A percentile compares a stretch with the other conserved stretches of the same genome.
These are phyloP conservation scores for Ceratobasidium sp. DNA, from an alignment of 1,284 basidiomycete species.

Conservation along the genomic window DNA sequence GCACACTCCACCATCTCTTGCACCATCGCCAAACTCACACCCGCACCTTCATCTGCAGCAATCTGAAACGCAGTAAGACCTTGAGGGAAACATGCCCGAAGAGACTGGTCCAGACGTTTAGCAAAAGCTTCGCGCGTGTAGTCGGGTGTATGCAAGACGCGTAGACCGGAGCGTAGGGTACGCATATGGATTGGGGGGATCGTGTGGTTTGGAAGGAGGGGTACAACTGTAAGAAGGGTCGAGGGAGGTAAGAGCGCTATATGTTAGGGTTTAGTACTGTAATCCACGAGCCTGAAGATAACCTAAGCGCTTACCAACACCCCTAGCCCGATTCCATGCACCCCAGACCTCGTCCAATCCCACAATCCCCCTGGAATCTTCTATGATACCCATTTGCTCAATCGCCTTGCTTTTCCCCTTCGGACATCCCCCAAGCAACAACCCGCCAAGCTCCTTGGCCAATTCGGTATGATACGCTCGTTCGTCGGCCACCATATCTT, in stretches of 20 bases:
- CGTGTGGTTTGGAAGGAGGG: conserved; percentile 77
- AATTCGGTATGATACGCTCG: conserved; percentile 84
- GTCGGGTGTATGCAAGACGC: conserved; percentile 86
- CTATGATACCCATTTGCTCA: conserved; percentile 70
- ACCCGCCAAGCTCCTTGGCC: conserved; percentile 83
- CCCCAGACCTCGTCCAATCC: conserved; percentile 97
- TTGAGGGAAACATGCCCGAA: conserved; percentile 66
- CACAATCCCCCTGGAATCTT: conserved; percentile 76
- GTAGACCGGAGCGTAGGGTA: conserved; percentile 79
- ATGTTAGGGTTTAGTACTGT: conserved; percentile 15
- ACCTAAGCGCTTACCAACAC: conserved; percentile 77
- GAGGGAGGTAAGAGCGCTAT: conserved; percentile 89
- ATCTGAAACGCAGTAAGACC: conserved; percentile 57
- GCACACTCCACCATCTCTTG: conserved; percentile 81
- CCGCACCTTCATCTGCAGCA: conserved; percentile 62
- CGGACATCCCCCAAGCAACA: conserved; percentile 63
- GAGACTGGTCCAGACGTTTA: conserved; percentile 69
- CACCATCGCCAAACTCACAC: conserved; percentile 77
- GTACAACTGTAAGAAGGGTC: conserved; percentile 81
- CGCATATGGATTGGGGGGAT: conserved; percentile 77
- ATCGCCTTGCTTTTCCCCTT: conserved; percentile 56
- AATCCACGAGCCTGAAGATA: conserved; percentile 27
- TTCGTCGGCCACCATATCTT: conserved; percentile 92
- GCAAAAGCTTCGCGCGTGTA: conserved; percentile 78
- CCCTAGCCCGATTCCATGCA: conserved; percentile 95